Evolutionary conservation across 495 filamentous ascomycete genomes (phyloP), one percentile per base, ranked within the genome.

Genomic region (Penicillium diatomitis): DNA sequence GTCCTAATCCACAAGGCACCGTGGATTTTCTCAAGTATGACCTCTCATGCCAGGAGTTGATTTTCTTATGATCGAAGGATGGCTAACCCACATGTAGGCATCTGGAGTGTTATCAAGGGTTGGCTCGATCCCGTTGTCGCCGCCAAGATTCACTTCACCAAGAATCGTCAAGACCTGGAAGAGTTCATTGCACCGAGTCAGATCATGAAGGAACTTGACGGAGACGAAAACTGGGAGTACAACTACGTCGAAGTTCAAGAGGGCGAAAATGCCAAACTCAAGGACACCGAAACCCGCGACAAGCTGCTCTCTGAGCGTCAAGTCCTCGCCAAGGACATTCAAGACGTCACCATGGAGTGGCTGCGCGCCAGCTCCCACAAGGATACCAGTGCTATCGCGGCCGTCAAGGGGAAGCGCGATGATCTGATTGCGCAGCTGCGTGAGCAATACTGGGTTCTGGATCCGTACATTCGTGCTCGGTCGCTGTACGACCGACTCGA

Each of bases 1-100:
- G 90, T 97, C 5, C 82, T 97, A n/a, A 87, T 98, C 33, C 90
- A 98, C 71, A 95, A 96, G 65, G 83, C 92, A 0, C 92, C 92
- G 4, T 98, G 91, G 92, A 71, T 97, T 35, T 98, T 98, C 72
- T 88, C 92, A 69, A 83, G 87, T 86, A 55, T n/a, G 71, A 65
- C 37, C 12, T 7, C 2, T 29, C 9, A 28, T 28, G 36, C 33
- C 33, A 38, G 6, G 10, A 12, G 30, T 12, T 33, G 4, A 36
- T 0, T 34, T 30, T 28, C 51, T 27, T 45, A 37, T 51, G 46
- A 50, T 33, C 34, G 20, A 20, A 20, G 20, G 20, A 20, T 20
- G 20, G 20, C 20, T 20, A 20, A 28, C n/a, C 28, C n/a, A 12
- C 4, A 7, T 11, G 27, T 47, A 85, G 83, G 83, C 36, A 83